phyloP scores from a whole-genome alignment of 768 basidiomycete species.

The Termitomyces heimii region DNA sequence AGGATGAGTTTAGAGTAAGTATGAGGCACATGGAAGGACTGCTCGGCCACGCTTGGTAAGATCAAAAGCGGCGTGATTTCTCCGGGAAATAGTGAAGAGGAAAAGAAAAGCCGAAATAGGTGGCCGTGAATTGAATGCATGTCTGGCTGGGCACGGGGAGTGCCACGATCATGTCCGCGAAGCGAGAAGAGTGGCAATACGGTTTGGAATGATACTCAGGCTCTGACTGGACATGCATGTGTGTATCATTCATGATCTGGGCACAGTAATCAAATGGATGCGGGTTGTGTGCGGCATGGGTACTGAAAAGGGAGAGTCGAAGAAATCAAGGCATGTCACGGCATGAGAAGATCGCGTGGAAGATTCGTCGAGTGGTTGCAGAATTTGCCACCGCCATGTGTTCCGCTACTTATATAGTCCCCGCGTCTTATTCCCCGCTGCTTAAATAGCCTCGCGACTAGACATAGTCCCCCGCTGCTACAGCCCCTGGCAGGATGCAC shows the following conservation, averaged over 20 bases:
- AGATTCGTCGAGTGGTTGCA: constrained; percentile 10
- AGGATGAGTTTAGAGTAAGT: background rate
- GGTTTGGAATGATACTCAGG: constrained; percentile 11
- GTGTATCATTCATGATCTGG: constrained; percentile 11
- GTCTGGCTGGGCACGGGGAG: constrained; percentile 13
- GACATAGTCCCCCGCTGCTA: background rate
- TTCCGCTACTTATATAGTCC: constrained; percentile 30
- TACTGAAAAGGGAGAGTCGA: constrained; percentile 14
- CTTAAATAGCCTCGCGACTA: constrained; percentile 1
- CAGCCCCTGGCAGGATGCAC: constrained; percentile 38
- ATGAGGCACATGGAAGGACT: background rate
- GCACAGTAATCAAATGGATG: constrained; percentile 12
- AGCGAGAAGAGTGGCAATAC: constrained; percentile 12
- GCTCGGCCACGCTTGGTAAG: constrained; percentile 3
- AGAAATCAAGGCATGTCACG: constrained; percentile 27
- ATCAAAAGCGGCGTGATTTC: constrained; percentile 11
- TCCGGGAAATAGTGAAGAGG: constrained; percentile 4
- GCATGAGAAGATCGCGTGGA: constrained; percentile 29
- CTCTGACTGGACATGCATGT: constrained; percentile 11
- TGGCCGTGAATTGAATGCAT: constrained; percentile 9
- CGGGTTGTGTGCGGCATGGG: constrained; percentile 16
- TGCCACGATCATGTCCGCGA: constrained; percentile 32
- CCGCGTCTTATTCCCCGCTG: background rate
- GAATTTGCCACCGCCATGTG: constrained; percentile 31
- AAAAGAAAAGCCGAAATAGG: constrained; percentile 12